Evolutionary conservation across 2,329 filamentous ascomycete species (phyloP), one percentile per base, ranked within the genome.

Genomic region (Hawksworthiomyces lignivorus): DNA sequence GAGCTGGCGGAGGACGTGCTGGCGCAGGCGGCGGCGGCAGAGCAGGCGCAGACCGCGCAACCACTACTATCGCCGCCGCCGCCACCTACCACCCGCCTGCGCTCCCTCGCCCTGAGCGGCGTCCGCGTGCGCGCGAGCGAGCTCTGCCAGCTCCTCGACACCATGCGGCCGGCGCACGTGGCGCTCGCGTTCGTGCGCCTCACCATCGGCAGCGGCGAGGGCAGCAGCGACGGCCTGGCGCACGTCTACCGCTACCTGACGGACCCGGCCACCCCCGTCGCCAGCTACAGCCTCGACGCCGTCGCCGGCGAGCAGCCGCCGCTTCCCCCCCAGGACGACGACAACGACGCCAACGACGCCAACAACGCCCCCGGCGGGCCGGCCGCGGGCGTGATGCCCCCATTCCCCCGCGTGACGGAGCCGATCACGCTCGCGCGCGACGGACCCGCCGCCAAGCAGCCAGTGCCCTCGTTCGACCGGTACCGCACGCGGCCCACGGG

Each of bases 321-420:
- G n/a, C n/a, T n/a, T n/a, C n/a, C n/a, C n/a, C n/a, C n/a, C n/a
- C n/a, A n/a, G n/a, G n/a, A 34, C 26, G 22, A 36, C n/a, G 19
- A 39, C 26, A 31, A 39, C 24, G 36, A 44, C 20, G 7, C 39
- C 15, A 22, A 35, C 12, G 28, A 43, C 14, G 41, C 21, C 36
- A 7, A 22, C 4, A 15, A n/a, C n/a, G n/a, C n/a, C n/a, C n/a
- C n/a, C n/a, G n/a, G n/a, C n/a, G n/a, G n/a, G n/a, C n/a, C n/a
- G n/a, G n/a, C n/a, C n/a, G n/a, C n/a, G n/a, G n/a, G n/a, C n/a
- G n/a, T n/a, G n/a, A n/a, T n/a, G n/a, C n/a, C n/a, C n/a, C n/a
- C n/a, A n/a, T n/a, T n/a, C n/a, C n/a, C n/a, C n/a, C n/a, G n/a
- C n/a, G n/a, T n/a, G n/a, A n/a, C n/a, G n/a, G n/a, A n/a, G n/a